Base-by-base conservation (phyloP, 352 stramenopile genomes). In the Phytophthora pistaciae region DNA sequence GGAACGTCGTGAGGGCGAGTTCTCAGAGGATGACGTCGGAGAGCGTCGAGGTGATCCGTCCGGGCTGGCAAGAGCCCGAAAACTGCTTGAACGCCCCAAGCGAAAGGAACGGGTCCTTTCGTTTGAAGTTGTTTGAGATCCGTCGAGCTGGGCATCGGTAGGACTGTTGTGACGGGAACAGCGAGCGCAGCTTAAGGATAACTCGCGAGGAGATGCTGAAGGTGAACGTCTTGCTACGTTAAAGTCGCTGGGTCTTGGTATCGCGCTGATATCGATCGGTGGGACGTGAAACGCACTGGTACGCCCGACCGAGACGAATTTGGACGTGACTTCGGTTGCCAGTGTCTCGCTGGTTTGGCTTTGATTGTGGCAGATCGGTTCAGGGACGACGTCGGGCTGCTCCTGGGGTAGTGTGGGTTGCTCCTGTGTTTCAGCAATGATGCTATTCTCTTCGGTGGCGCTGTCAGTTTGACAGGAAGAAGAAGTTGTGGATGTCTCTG, bases 51-150 rank as follows among this genome's bases (percentile, higher is more conserved):
- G 42, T 29, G 48, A 54, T 25, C 48, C 48, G n/a, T 29, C 10
- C n/a, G 5, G 48, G 10, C 21, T 61, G 29, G 60, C 56, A 58
- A 44, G 14, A 40, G 64, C 46, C 31, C 44, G 52, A 46, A 77
- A 76, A 31, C 64, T 75, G 18, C 42, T 64, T 8, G 57, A 60
- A 6, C 52, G 50, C 14, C 10, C 42, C 27, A 27, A 54, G 1
- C 46, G 60, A 21, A 74, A 70, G 48, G 61, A 70, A n/a, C 36
- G 23, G 5, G 53, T 72, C 38, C 64, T 60, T 14, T 64, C 52
- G 5, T 18, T 13, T 40, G 29, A 25, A 38, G 21, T 42, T 21
- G 56, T 46, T 21, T 18, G 27, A 11, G 18, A 48, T 7, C n/a
- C 25, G 9, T 72, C 68, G 8, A 16, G 3, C 13, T 52, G 38